Conservation (phyloP, 2,329 filamentous ascomycete species). For the Ampelomyces quisqualis region DNA sequence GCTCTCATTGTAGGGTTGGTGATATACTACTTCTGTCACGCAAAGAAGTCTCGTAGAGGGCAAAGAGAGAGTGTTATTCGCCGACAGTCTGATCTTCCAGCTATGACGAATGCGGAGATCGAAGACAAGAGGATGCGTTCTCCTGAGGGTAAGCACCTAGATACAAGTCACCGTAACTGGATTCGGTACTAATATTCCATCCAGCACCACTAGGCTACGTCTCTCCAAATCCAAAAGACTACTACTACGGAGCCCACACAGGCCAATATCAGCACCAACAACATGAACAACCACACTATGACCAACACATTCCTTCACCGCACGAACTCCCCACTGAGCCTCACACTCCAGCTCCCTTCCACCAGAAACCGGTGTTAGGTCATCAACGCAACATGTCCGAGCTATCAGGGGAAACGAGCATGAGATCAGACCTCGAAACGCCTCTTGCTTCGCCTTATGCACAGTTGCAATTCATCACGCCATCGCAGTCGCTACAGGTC, state of each 20-base stretch:
- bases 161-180: neutral
- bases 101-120: conserved; percentile 1
- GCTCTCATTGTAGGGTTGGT: conserved; percentile 16
- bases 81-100: conserved; percentile 6
- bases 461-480: neutral
- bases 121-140: neutral
- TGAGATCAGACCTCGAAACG: conserved; percentile 7
- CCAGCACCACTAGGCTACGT: conserved; percentile 14
- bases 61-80: conserved; percentile 7
- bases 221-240: conserved; percentile 5
- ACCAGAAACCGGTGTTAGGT: neutral
- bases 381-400: conserved; percentile 5
- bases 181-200: neutral
- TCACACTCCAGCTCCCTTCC: neutral
- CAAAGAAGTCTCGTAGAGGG: conserved; percentile 10
- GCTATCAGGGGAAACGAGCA: conserved; percentile 9
- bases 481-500: neutral
- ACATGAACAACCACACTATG: too few species aligned
- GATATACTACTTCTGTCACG: conserved; percentile 19
- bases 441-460: conserved; percentile 1
- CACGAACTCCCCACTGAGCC: conserved; percentile 15
- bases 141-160: conserved; percentile 3
- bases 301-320: conserved; percentile 1
- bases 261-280: conserved; percentile 1
- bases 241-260: conserved; percentile 2